Evolutionary conservation across 2,329 filamentous ascomycete genomes (phyloP), one percentile per base, ranked within the genome.

Genomic region (Neospermospora avenae): DNA sequence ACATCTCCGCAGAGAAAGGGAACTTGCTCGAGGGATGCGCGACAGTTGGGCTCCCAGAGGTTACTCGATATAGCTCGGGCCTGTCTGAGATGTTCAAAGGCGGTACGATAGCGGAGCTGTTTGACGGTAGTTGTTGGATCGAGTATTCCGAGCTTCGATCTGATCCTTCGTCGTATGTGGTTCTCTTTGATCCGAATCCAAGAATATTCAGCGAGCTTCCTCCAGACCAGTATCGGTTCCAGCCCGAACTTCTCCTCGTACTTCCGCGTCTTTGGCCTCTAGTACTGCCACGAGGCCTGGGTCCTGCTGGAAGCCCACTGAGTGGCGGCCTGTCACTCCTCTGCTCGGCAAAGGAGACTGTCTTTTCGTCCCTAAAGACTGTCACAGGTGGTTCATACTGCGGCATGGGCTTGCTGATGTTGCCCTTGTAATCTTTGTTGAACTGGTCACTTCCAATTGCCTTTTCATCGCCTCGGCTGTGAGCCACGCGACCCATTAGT

Each of bases 181-280:
- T 73, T 55, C 72, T 71, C 57, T 74, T 74, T 53, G 71, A 75
- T 14, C 82, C 84, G 55, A 86, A 82, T 14, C 84, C 85, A 7
- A 89, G 77, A 24, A 88, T 82, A 68, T 87, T 87, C 58, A 87
- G 75, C 7, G 86, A 82, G 65, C 87, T 89, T 56, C 88, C 88
- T 54, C 87, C 87, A 14, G 87, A 89, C 83, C 89, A 91, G 74
- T 91, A 91, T 56, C 84, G 78, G 73, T 90, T 90, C 88, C 88
- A 91, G 51, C 87, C 87, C 3, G 87, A 90, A 67, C 86, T 90
- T 69, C 84, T 80, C 58, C 85, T 80, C 25, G 61, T 64, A 35
- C 59, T 63, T 44, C 59, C 62, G 25, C 67, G 59, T 51, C 63
- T 62, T 25, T 55, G 58, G 41, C 55, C 60, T 48, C 59, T 66